Percentiles rank a stretch among this genome's conserved stretches.
Evolutionary conservation across 192 early-diverging fungal genomes (phyloP).

Genomic region (Coemansia aciculifera): DNA sequence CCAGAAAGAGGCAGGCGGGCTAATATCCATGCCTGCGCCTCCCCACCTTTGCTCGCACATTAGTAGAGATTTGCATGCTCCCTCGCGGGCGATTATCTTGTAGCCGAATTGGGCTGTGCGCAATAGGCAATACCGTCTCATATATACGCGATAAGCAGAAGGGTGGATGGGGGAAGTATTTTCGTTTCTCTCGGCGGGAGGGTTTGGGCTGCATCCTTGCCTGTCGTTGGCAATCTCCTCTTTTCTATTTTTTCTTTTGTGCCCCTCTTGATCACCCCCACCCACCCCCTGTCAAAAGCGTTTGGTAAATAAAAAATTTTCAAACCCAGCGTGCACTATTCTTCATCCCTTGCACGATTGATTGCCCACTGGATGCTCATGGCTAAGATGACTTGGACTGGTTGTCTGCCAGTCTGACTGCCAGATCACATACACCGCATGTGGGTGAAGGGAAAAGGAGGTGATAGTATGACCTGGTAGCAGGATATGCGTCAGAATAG

Average conservation of each 20-base stretch:
- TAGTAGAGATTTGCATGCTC: slow-evolving; percentile 1
- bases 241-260: background rate
- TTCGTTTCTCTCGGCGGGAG: background rate
- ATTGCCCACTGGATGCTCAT: slow-evolving; percentile 2
- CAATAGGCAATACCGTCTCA: background rate
- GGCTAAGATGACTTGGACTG: slow-evolving; percentile 7
- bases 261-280: background rate
- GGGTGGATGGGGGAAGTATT: background rate
- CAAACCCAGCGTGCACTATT: slow-evolving; percentile 3
- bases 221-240: background rate
- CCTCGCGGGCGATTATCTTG: slow-evolving; percentile 6
- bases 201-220: slow-evolving; percentile 3
- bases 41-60: background rate
- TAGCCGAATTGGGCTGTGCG: slow-evolving; percentile 10
- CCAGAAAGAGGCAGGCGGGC: background rate
- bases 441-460: background rate
- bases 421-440: slow-evolving; percentile 1
- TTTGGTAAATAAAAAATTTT: slow-evolving; percentile 10
- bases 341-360: background rate
- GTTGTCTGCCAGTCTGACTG: background rate
- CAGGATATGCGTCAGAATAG: background rate
- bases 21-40: slow-evolving; percentile 12
- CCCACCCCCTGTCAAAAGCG: background rate
- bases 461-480: background rate
- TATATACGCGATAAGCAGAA: background rate